A percentile compares a stretch with the other conserved stretches of the same genome.
These are phyloP conservation scores for Carnegiea gigantea DNA, from an alignment of 179 eudicot genomes.

Conservation along the genomic window DNA sequence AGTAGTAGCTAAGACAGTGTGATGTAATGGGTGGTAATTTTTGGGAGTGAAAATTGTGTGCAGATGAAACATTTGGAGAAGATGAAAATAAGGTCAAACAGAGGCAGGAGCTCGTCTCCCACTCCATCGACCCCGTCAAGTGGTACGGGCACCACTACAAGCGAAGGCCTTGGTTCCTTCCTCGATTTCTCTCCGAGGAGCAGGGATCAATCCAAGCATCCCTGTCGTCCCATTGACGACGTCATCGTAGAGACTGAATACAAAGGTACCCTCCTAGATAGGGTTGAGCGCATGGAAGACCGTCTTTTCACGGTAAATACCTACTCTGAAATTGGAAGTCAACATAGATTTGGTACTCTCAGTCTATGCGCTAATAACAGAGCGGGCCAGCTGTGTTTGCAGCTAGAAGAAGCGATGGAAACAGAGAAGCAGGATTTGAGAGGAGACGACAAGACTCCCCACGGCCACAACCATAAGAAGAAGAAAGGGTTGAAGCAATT, in stretches of 20 bases:
- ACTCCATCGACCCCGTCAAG: constrained; percentile 52
- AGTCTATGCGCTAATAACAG: neutral
- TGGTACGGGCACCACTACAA: constrained; percentile 28
- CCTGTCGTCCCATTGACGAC: constrained; percentile 57
- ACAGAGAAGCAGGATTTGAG: constrained; percentile 29
- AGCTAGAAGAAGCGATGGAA: constrained; percentile 38
- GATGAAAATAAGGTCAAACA: constrained; percentile 24
- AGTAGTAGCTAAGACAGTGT: neutral
- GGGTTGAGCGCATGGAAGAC: constrained; percentile 50
- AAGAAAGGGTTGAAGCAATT: constrained; percentile 42
- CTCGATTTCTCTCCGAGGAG: constrained; percentile 42
- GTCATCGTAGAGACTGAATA: constrained; percentile 49
- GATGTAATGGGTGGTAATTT: neutral
- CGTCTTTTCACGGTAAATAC: constrained; percentile 47
- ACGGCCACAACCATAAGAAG: neutral
- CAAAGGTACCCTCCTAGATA: constrained; percentile 57
- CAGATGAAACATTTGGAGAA: constrained; percentile 60
- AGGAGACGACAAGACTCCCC: neutral
- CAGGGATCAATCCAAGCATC: constrained; percentile 35
- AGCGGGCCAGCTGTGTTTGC: constrained; percentile 34
- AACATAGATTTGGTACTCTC: too few species aligned
- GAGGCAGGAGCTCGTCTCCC: constrained; percentile 47
- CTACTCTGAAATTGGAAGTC: neutral
- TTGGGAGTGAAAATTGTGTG: neutral
- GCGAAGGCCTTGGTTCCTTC: constrained; percentile 40